Base-by-base conservation (phyloP, 352 stramenopile genomes). In the Peronosclerospora sorghi region DNA sequence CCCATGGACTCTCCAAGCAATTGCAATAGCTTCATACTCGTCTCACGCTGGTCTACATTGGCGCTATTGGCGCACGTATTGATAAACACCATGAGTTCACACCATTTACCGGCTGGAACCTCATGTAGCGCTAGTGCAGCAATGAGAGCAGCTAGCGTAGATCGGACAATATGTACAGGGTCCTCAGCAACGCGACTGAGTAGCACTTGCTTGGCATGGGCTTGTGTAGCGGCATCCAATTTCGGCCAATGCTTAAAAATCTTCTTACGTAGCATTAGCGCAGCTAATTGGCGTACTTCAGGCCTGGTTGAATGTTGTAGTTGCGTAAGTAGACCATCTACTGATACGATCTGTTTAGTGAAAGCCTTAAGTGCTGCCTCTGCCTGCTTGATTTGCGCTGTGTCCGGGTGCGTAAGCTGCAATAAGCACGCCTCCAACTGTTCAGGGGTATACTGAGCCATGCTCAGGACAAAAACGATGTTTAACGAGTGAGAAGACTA, bases 21-120 rank as follows among this genome's bases (percentile, higher is more conserved):
- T 55, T 88, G 69, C 48, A 98, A 69, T 27, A 97, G 59, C 63
- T 95, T 85, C 78, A 97, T 97, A 41, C 70, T 78, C 51, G 97
- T 79, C 64, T 97, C 91, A 50, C 57, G 86, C 83, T 86, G 76
- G 61, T 82, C 72, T 37, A 84, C 78, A 28, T 73, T 82, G 43
- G 72, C 56, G 61, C 84, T 90, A 23, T 60, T 63, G 13, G 87
- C 79, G 34, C 85, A 89, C 30, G 72, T 81, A 43, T 91, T 93
- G 47, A 98, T 95, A 59, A 97, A 97, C 36, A 88, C 65, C 59
- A 97, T 95, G 24, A 97, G 68, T 58, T 97, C 90, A 0, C 85
- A 83, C 92, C 92, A 98, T 32, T 82, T 78, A 51, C 68, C 69
- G 9, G 51, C 34, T 17, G 73, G 69, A 32, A 87, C 58, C 42